These are phyloP conservation scores for Fusarium albosuccineum DNA, from an alignment of 2,329 filamentous ascomycete genomes.

Conservation along the genomic window DNA sequence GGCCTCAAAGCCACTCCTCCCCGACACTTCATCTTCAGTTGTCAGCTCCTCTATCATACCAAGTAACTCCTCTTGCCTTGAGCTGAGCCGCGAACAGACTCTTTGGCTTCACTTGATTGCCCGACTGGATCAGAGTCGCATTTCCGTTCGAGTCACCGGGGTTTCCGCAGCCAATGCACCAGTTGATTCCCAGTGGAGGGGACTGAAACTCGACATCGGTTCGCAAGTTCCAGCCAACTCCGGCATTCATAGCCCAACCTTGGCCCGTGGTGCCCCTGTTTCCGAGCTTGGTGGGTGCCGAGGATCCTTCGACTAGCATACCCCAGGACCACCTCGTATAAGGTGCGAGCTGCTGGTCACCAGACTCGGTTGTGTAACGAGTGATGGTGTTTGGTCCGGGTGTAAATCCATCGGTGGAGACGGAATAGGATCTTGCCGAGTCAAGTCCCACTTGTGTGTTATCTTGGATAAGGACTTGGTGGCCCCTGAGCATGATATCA, in stretches of 20 bases:
- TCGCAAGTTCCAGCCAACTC: conserved; percentile 23
- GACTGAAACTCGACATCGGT: conserved; percentile 7
- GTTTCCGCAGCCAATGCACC: conserved; percentile 19
- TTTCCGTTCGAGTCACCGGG: background rate
- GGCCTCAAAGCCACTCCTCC: too few relatives aligned
- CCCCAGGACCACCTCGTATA: conserved; percentile 21
- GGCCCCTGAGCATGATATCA: conserved; percentile 20
- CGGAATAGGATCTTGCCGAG: conserved; percentile 17
- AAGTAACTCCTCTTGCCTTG: background rate
- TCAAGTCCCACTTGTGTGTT: conserved; percentile 16
- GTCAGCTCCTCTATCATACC: background rate
- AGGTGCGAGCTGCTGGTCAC: conserved; percentile 16
- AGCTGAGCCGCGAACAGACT: conserved; percentile 3
- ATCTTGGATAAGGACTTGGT: conserved; percentile 20
- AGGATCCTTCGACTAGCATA: conserved; percentile 14
- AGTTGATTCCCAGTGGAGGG: conserved; percentile 27
- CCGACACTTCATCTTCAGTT: background rate
- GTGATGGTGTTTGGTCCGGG: conserved; percentile 27
- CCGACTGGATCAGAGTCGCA: background rate
- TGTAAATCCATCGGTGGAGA: conserved; percentile 8
- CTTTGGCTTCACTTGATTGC: background rate
- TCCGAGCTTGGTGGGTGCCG: background rate
- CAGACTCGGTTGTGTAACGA: conserved; percentile 13
- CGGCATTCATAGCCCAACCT: conserved; percentile 29
- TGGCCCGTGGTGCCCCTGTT: conserved; percentile 8